Evolutionary conservation across 2,329 filamentous ascomycete species (phyloP).

Genomic region (Botryosphaeria dothidea): DNA sequence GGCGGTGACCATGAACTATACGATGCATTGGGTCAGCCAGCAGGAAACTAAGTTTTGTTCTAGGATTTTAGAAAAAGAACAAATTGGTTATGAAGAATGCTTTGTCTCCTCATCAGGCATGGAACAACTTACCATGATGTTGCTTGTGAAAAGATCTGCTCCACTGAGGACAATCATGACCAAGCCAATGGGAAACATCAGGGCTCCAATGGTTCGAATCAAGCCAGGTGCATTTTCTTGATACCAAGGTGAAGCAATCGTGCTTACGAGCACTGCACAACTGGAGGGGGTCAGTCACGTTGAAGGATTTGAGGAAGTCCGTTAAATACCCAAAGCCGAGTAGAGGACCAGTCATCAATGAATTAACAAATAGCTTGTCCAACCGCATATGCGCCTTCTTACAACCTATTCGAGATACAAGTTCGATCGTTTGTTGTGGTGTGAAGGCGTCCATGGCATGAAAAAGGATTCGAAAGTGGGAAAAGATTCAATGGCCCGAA

Average conservation of each 20-base stretch:
- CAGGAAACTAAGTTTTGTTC: too few species aligned
- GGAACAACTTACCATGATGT: conserved; percentile 18
- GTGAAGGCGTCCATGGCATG: conserved; percentile 23
- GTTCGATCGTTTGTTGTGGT: conserved; percentile 22
- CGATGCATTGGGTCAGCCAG: too few species aligned
- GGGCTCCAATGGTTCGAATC: conserved; percentile 31
- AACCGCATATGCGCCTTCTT: conserved; percentile 23
- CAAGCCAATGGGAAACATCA: conserved; percentile 38
- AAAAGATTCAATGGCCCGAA: neutral
- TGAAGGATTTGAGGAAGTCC: neutral
- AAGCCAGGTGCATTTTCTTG: conserved; percentile 46
- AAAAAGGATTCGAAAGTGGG: neutral
- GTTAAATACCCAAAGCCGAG: conserved; percentile 19
- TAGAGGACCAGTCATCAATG: conserved; percentile 19
- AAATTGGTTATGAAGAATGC: too few species aligned
- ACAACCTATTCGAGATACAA: conserved; percentile 21
- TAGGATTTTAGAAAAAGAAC: too few species aligned
- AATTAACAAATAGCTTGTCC: conserved; percentile 21
- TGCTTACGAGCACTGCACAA: conserved; percentile 29
- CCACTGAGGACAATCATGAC: conserved; percentile 35
- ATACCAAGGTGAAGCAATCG: conserved; percentile 50
- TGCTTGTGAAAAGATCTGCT: conserved; percentile 35
- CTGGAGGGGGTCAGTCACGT: neutral
- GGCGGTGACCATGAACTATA: conserved; percentile 25
- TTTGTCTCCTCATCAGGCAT: neutral